phyloP scores from a whole-genome alignment of 176 grass and related monocot genomes.

The Paspalum vaginatum region DNA sequence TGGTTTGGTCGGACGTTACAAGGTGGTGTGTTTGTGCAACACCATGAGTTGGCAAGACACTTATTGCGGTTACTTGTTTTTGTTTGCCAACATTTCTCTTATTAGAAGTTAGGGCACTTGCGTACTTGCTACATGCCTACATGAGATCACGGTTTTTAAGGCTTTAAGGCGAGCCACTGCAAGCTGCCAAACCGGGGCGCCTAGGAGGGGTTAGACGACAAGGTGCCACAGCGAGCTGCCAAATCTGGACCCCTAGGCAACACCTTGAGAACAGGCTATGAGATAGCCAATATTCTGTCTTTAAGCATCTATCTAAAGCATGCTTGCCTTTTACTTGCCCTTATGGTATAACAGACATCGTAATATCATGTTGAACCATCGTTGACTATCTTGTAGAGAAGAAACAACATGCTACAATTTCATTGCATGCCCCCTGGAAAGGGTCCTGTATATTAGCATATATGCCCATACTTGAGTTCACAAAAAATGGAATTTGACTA shows the following conservation, averaged over 20 bases:
- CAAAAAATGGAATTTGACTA: slow-evolving; percentile 60
- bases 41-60: background rate
- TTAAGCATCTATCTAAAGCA: background rate
- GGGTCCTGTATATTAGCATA: slow-evolving; percentile 14
- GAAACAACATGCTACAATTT: background rate
- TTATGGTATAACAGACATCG: background rate
- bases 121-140: too few species aligned
- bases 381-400: slow-evolving; percentile 2
- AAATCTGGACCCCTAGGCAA: too few species aligned
- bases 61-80: background rate
- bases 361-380: slow-evolving; percentile 4
- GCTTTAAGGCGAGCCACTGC: too few species aligned
- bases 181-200: too few species aligned
- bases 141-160: too few species aligned
- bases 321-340: background rate
- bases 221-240: too few species aligned
- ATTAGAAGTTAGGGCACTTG: background rate
- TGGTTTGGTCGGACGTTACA: background rate
- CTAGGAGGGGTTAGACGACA: too few species aligned
- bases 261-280: background rate
- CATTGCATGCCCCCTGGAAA: background rate
- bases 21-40: background rate
- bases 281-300: background rate
- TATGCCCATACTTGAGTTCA: background rate
- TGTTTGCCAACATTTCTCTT: background rate